Evolutionary conservation across 768 basidiomycete species (phyloP), one percentile per base, ranked within the genome.

Genomic region (Hericium erinaceus): DNA sequence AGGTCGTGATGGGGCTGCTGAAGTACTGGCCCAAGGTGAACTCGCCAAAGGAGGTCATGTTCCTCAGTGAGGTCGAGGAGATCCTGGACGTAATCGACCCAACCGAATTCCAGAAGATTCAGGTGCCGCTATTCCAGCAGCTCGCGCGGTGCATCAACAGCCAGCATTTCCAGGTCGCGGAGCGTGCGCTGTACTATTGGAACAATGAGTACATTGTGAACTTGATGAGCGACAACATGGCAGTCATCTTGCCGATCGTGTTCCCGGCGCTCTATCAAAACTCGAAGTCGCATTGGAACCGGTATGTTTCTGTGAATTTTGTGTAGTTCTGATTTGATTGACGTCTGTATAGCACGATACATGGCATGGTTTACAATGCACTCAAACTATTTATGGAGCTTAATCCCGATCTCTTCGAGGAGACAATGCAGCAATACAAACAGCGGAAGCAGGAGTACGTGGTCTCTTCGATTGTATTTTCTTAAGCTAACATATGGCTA

Each of bases 121-220:
- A 97, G 72, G 76, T 90, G 18, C 83, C 89, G 10, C 75, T 98
- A 46, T 99, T 99, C 80, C 85, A 86, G 56, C 97, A 98, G 70
- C 80, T 99, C 28, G 87, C 95, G 38, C 82, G 92, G 60, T 99
- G 97, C 74, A 94, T 99, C 81, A 97, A 95, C 70, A 94, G 91
- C 67, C 97, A 98, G 70, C 97, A 99, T 73, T 99, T 99, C 82
- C 97, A 99, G 74, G 95, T 99, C 33, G 95, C 97, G 6, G 97
- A 99, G 72, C 83, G 97, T 46, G 95, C 95, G 3, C 73, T 99
- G 59, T 80, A 97, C 64, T 98, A 97, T 71, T 99, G 97, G 97
- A 98, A 98, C 75, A 98, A 98, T 74, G 97, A 98, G 74, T 99
- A 98, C 73, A 95, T 98, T 63, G 92, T 99, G 65, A 99, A 97